Conservation (phyloP, 129 eudicot genomes). For the Smallanthus sonchifolius region DNA sequence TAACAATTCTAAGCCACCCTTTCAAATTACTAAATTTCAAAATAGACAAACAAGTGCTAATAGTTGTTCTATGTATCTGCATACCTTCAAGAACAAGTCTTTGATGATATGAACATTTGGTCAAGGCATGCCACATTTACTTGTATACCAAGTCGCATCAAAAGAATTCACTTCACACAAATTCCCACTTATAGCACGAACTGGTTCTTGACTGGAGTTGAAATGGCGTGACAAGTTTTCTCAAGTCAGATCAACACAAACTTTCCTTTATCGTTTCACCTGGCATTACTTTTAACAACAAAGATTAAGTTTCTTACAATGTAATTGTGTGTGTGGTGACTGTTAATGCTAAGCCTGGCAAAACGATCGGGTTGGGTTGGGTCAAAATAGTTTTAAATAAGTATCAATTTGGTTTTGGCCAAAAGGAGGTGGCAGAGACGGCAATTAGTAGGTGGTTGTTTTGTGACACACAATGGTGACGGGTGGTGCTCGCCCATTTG, state of each 20-base stretch:
- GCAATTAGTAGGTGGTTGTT: too few species aligned
- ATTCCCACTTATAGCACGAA: conserved; percentile 2
- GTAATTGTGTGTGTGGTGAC: not conserved
- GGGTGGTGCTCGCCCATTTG: too few species aligned
- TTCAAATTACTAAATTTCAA: conserved; percentile 8
- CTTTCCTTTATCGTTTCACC: conserved; percentile 48
- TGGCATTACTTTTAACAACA: conserved; percentile 47
- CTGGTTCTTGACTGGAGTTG: conserved; percentile 13
- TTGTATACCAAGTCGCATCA: conserved; percentile 16
- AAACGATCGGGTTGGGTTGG: too few species aligned
- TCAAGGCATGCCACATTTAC: conserved; percentile 13
- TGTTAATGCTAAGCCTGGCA: too few species aligned
- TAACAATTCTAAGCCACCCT: conserved; percentile 1
- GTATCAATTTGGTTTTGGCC: too few species aligned
- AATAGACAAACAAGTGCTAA: conserved; percentile 6
- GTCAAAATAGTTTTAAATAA: too few species aligned
- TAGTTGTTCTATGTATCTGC: conserved; percentile 11
- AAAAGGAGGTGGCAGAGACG: too few species aligned
- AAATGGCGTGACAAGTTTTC: not conserved
- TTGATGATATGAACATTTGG: not conserved
- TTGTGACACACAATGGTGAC: too few species aligned
- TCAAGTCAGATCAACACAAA: conserved; percentile 17
- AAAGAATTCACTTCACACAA: conserved; percentile 6
- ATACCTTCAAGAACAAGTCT: conserved; percentile 18
- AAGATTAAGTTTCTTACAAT: conserved; percentile 7